Base-by-base conservation (phyloP, 805 yeast species). In the Komagataella pastoris region DNA sequence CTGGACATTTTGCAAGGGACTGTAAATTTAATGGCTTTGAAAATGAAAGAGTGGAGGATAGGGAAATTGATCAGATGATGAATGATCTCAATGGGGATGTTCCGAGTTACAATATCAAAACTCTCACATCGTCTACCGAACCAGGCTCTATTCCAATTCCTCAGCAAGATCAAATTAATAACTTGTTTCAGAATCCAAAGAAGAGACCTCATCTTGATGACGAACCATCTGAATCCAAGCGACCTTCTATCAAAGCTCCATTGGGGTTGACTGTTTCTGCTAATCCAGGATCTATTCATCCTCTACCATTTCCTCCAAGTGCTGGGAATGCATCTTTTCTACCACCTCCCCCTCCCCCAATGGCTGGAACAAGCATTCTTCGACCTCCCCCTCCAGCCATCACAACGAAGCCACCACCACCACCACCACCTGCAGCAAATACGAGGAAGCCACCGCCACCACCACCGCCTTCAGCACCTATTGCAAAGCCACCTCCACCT, bases 1-100 rank as follows among this genome's bases (percentile, higher is more conserved):
- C 76, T 24, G 99, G 98, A 1, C 98, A 91, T 67, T 80, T 81
- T 55, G 90, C 95, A 1, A 73, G 88, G 53, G 98, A 93, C 66
- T 93, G 99, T 74, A 68, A 67, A 44, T 65, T 66, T n/a, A 50
- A 55, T 24, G 60, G 47, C 40, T 43, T 23, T n/a, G 17, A 54
- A 52, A 54, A 53, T 47, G 54, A 53, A 48, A 56, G 52, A 17
- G 54, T 52, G 24, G 73, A 75, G 44, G 81, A 77, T 49, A 59
- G 65, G 47, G 83, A 79, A 55, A 72, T 72, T 54, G 77, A 73
- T 46, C 71, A 68, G 51, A 72, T 79, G 67, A 73, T 80, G 74
- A 63, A 65, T 50, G 81, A 74, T 51, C 61, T 77, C 49, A 68
- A 69, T 51, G 73, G 73, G 18, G 55, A 49, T 30, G 50, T 18